Conservation (phyloP, 2,329 filamentous ascomycete species). For the Ceratocystis albifundus region DNA sequence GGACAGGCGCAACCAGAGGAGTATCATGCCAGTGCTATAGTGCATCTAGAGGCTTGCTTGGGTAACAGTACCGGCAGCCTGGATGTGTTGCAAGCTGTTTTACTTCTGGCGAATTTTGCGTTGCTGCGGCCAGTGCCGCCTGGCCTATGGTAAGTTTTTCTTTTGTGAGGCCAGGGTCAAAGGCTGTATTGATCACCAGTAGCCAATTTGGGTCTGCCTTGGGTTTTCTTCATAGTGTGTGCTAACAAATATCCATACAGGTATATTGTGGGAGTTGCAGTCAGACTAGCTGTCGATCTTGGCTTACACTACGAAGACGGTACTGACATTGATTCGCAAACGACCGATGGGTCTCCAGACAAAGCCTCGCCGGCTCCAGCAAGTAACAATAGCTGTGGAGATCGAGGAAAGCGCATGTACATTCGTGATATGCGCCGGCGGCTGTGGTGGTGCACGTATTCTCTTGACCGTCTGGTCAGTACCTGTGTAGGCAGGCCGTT, state of each 20-base stretch:
- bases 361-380: neutral
- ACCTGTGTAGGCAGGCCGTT: slow-evolving; percentile 89
- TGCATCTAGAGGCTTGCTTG: slow-evolving; percentile 79
- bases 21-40: slow-evolving; percentile 88
- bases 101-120: slow-evolving; percentile 83
- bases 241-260: slow-evolving; percentile 28
- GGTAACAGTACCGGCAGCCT: slow-evolving; percentile 77
- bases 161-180: neutral
- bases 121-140: slow-evolving; percentile 82
- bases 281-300: slow-evolving; percentile 79
- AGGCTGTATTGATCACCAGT: neutral
- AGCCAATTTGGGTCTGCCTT: neutral
- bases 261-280: slow-evolving; percentile 91
- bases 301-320: slow-evolving; percentile 90
- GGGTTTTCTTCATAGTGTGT: slow-evolving; percentile 16
- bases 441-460: slow-evolving; percentile 96
- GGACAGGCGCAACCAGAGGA: slow-evolving; percentile 71
- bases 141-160: slow-evolving; percentile 58
- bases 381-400: slow-evolving; percentile 29
- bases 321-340: slow-evolving; percentile 41
- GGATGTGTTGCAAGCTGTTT: slow-evolving; percentile 85
- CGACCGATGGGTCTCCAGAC: slow-evolving; percentile 23
- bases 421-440: slow-evolving; percentile 73
- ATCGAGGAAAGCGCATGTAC: slow-evolving; percentile 64
- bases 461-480: slow-evolving; percentile 85